These are phyloP conservation scores for Trifolium dubium DNA, from an alignment of 306 rosid genomes.

Conservation along the genomic window DNA sequence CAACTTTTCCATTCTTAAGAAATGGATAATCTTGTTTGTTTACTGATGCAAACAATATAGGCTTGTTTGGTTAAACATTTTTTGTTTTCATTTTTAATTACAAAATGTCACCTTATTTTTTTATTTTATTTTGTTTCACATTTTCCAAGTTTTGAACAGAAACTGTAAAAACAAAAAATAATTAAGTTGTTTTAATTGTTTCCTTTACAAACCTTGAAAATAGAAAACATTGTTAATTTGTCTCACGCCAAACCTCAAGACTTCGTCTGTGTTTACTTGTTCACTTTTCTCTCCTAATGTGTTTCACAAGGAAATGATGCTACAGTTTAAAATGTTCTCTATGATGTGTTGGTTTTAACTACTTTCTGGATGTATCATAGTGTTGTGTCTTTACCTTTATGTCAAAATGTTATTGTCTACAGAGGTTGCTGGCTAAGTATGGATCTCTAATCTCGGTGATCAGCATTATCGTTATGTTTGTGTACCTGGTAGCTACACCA, in stretches of 20 bases:
- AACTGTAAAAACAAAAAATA: not conserved
- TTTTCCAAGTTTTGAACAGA: not conserved
- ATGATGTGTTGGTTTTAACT: conserved; percentile 4
- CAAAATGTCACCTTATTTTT: not conserved
- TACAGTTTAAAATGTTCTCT: not conserved
- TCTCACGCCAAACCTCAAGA: not conserved
- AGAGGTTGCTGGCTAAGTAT: conserved; percentile 86
- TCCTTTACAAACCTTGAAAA: not conserved
- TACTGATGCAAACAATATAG: not conserved
- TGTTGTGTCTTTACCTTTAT: conserved; percentile 7
- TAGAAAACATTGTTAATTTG: not conserved
- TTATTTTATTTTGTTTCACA: not conserved
- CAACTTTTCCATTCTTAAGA: conserved; percentile 21
- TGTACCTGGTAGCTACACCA: conserved; percentile 74
- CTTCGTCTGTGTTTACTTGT: conserved; percentile 5
- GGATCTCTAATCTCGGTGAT: conserved; percentile 87
- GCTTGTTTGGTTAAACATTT: not conserved
- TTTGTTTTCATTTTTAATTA: not conserved
- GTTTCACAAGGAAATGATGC: conserved; percentile 24
- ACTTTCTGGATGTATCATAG: conserved; percentile 2
- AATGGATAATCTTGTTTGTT: conserved; percentile 6
- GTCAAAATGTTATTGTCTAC: conserved; percentile 45
- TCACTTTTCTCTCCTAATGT: not conserved
- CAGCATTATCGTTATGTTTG: conserved; percentile 70
- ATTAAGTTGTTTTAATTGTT: not conserved